These are phyloP conservation scores for Myxozyma sirexii DNA, from an alignment of 805 yeast species.

Conservation along the genomic window DNA sequence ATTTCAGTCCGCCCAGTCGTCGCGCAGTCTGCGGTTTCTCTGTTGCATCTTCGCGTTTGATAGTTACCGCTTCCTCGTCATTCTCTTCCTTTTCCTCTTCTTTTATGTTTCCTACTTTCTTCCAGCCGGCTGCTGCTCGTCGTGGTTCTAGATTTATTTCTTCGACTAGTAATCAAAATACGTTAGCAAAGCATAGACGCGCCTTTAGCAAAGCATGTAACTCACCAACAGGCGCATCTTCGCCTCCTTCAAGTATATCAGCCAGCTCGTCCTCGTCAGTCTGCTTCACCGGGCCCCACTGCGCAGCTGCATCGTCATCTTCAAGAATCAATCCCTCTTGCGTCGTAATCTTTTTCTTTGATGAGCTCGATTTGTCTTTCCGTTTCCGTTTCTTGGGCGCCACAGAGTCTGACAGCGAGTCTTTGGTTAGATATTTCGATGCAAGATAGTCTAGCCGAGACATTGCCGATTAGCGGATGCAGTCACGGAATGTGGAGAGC, in stretches of 20 bases:
- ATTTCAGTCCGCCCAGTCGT: slow-evolving; percentile 50
- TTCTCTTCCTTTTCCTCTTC: background rate
- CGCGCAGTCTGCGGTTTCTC: background rate
- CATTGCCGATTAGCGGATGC: slow-evolving; percentile 38
- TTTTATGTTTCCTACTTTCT: slow-evolving; percentile 24
- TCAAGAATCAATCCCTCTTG: slow-evolving; percentile 30
- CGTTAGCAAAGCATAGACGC: background rate
- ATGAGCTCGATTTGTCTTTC: slow-evolving; percentile 31
- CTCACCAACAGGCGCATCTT: slow-evolving; percentile 34
- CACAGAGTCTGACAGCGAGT: slow-evolving; percentile 24
- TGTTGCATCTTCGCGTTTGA: slow-evolving; percentile 3
- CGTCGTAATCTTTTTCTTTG: background rate
- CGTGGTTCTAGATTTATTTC: background rate
- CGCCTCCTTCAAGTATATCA: slow-evolving; percentile 42
- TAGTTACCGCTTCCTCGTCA: background rate
- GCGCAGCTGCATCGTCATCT: slow-evolving; percentile 35
- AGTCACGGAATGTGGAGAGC: too few species aligned
- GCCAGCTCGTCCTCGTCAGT: slow-evolving; percentile 30
- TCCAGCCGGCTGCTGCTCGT: slow-evolving; percentile 35
- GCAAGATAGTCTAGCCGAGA: slow-evolving; percentile 53
- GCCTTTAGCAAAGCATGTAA: background rate
- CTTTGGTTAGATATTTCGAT: slow-evolving; percentile 48
- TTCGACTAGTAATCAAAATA: slow-evolving; percentile 14
- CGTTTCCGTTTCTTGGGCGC: slow-evolving; percentile 36
- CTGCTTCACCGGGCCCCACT: slow-evolving; percentile 9